Conservation (phyloP, 2,329 filamentous ascomycete genomes). For the Penicillium sp. region DNA sequence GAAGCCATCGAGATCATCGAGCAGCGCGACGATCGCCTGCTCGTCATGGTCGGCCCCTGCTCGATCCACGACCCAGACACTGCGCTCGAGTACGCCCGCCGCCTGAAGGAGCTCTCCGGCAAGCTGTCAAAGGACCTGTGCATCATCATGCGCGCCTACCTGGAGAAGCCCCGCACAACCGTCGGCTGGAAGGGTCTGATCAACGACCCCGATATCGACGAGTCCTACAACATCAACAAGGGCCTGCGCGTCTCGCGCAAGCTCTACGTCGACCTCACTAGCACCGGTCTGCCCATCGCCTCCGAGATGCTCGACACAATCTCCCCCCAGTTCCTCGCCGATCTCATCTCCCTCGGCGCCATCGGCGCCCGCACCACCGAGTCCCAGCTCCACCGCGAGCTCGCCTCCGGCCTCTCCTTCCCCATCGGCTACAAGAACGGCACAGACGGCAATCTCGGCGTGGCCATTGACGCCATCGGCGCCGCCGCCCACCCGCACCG, state of each 20-base stretch:
- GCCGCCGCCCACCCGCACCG: constrained; percentile 70
- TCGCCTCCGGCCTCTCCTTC: constrained; percentile 93
- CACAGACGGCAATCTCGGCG: constrained; percentile 85
- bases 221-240: constrained; percentile 99
- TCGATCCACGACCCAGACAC: constrained; percentile 92
- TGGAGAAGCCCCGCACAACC: constrained; percentile 97
- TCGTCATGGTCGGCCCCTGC: constrained; percentile 94
- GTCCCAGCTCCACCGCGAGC: constrained; percentile 92
- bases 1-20: constrained; percentile 75
- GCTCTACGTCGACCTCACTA: constrained; percentile 88
- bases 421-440: constrained; percentile 99
- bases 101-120: constrained; percentile 74
- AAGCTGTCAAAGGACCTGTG: constrained; percentile 81
- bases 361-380: constrained; percentile 96
- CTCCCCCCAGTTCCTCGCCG: constrained; percentile 94
- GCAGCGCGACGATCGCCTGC: constrained; percentile 75
- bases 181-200: constrained; percentile 99
- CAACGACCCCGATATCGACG: constrained; percentile 97
- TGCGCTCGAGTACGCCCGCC: constrained; percentile 83
- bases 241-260: constrained; percentile 88
- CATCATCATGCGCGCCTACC: constrained; percentile 97
- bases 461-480: constrained; percentile 95
- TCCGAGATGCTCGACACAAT: constrained; percentile 99
- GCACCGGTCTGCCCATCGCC: constrained; percentile 87
- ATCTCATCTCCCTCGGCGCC: constrained; percentile 91